A percentile compares a stretch with the other conserved stretches of the same genome.
Evolutionary conservation across 179 eudicot genomes (phyloP).

Genomic region (Silene noctiflora): DNA sequence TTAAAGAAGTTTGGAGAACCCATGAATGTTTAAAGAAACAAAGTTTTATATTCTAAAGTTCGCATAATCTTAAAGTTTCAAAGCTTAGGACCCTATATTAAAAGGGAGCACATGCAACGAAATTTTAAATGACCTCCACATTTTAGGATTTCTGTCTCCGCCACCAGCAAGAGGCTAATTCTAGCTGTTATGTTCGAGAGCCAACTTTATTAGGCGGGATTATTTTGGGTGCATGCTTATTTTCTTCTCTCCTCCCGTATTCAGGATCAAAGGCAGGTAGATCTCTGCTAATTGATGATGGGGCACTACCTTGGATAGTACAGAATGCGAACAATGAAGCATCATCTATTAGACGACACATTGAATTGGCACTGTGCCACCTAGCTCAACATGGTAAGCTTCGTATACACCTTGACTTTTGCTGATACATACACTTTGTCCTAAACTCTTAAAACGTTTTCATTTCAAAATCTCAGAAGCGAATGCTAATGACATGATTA

Average conservation of each 20-base stretch:
- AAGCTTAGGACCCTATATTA: not conserved
- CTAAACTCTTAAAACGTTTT: not conserved
- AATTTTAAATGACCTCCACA: not conserved
- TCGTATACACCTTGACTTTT: constrained; percentile 9
- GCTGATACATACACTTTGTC: not conserved
- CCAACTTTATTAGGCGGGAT: not conserved
- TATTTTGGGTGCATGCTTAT: not conserved
- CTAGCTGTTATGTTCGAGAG: not conserved
- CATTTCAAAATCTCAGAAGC: constrained; percentile 43
- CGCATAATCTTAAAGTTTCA: not conserved
- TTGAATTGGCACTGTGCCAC: constrained; percentile 92
- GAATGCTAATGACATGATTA: constrained; percentile 85
- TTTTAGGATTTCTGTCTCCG: not conserved
- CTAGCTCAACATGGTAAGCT: constrained; percentile 77
- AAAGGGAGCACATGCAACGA: not conserved
- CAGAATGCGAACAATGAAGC: constrained; percentile 85
- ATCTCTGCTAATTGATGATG: constrained; percentile 83
- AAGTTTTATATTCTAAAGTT: too few species aligned
- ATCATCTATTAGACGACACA: constrained; percentile 75
- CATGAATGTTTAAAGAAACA: too few species aligned
- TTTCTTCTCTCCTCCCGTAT: not conserved
- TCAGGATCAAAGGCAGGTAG: constrained; percentile 65
- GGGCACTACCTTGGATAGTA: constrained; percentile 90
- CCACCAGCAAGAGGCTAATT: not conserved
- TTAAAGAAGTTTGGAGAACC: too few species aligned